Percentiles rank a stretch among this genome's conserved stretches.
phyloP scores from a whole-genome alignment of 208 protist genomes.

The Leishmania braziliensis region DNA sequence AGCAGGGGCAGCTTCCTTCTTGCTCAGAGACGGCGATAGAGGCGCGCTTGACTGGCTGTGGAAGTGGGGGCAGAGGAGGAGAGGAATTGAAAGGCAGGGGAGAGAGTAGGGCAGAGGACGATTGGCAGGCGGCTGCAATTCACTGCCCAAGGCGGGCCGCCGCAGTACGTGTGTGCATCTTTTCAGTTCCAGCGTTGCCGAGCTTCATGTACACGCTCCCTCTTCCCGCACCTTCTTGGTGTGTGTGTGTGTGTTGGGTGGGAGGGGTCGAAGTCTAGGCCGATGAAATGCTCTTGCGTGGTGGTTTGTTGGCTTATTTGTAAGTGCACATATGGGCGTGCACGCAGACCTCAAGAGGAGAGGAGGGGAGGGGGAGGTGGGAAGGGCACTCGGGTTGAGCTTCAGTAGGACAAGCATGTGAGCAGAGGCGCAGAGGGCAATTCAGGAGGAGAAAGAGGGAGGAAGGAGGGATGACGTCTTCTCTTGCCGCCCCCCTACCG shows the following conservation, averaged over 20 bases:
- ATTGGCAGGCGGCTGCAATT: neutral
- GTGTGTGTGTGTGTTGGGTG: constrained; percentile 5
- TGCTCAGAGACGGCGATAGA: too few species aligned
- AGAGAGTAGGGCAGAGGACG: neutral
- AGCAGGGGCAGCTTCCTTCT: too few species aligned
- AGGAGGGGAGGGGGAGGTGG: neutral
- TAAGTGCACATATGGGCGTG: too few species aligned
- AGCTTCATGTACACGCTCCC: too few species aligned
- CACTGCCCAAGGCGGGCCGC: neutral
- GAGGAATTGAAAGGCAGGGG: neutral
- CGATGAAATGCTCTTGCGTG: neutral
- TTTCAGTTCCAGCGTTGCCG: too few species aligned
- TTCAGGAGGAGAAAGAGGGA: neutral
- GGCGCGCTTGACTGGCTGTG: too few species aligned
- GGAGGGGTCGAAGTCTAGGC: neutral
- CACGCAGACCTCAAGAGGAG: neutral
- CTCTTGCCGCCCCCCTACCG: neutral
- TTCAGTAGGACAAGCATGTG: neutral
- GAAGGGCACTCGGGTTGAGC: neutral
- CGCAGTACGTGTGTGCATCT: neutral
- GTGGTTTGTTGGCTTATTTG: too few species aligned
- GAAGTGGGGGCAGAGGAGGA: neutral
- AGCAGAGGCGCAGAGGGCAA: neutral
- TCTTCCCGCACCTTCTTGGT: too few species aligned
- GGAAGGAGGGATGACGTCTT: neutral